phyloP scores from a whole-genome alignment of 768 basidiomycete species.

The Tulasnella sp. region DNA sequence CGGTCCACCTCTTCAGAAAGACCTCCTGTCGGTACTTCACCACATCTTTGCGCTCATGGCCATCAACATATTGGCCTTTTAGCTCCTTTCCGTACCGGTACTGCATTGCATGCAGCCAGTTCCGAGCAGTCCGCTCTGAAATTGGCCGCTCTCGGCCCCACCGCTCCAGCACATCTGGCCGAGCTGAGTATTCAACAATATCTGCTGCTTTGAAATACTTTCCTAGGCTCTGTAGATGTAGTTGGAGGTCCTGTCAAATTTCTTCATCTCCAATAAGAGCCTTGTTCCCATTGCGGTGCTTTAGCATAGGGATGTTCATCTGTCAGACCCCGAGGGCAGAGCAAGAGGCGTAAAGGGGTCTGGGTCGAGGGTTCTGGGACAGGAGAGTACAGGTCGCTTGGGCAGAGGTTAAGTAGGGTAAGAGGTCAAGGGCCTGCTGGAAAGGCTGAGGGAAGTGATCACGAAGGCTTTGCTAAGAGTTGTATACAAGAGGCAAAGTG shows the following conservation, averaged over 20 bases:
- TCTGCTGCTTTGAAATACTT: slow-evolving; percentile 23
- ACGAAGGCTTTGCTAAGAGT: too few relatives aligned
- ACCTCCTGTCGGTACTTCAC: slow-evolving; percentile 23
- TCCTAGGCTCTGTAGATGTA: slow-evolving; percentile 24
- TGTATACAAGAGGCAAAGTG: too few relatives aligned
- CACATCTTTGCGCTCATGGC: too few relatives aligned
- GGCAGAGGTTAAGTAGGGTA: too few relatives aligned
- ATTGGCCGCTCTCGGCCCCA: slow-evolving; percentile 16
- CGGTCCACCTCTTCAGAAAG: too few relatives aligned
- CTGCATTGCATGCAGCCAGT: slow-evolving; percentile 27
- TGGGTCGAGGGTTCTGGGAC: too few relatives aligned
- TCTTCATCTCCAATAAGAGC: too few relatives aligned
- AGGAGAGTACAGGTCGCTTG: too few relatives aligned
- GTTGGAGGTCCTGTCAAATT: neutral
- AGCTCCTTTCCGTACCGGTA: slow-evolving; percentile 24
- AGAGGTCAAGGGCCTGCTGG: too few relatives aligned
- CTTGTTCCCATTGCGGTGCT: neutral
- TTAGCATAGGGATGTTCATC: neutral
- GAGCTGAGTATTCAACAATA: slow-evolving; percentile 25
- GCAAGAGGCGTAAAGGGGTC: too few relatives aligned
- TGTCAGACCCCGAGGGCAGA: too few relatives aligned
- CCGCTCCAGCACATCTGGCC: slow-evolving; percentile 1
- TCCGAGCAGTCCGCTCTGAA: slow-evolving; percentile 21
- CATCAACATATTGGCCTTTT: slow-evolving; percentile 30
- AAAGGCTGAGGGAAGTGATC: too few relatives aligned